Conservation (phyloP, 1,284 basidiomycete genomes). For the Ganoderma meredithae region DNA sequence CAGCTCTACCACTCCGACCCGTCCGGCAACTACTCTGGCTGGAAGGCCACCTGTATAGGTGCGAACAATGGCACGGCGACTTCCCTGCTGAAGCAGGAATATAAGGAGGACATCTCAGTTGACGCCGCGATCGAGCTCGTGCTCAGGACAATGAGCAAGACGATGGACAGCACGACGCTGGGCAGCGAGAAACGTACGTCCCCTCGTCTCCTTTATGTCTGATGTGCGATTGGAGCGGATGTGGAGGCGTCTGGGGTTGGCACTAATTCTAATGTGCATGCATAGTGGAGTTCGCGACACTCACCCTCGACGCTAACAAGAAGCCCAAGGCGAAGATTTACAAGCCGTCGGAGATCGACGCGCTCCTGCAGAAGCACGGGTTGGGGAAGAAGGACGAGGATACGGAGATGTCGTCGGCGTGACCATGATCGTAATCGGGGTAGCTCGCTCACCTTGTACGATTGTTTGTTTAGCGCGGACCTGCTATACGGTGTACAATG, state of each 20-base stretch:
- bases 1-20: constrained; percentile 99
- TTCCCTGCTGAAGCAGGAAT: constrained; percentile 96
- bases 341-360: constrained; percentile 91
- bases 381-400: constrained; percentile 89
- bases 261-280: neutral
- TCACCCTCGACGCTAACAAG: constrained; percentile 87
- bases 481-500: constrained; percentile 23
- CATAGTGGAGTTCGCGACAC: constrained; percentile 95
- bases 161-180: constrained; percentile 98
- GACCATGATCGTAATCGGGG: constrained; percentile 34
- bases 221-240: neutral
- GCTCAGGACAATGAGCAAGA: constrained; percentile 97
- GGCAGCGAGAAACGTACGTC: constrained; percentile 92
- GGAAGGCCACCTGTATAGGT: constrained; percentile 99
- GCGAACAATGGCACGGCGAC: constrained; percentile 96
- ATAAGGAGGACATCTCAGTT: constrained; percentile 93
- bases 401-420: constrained; percentile 66
- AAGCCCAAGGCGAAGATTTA: constrained; percentile 93
- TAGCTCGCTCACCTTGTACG: constrained; percentile 20
- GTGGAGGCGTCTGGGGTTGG: neutral
- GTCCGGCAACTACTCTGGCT: constrained; percentile 98
- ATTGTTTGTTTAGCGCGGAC: constrained; percentile 19
- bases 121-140: constrained; percentile 94
- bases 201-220: constrained; percentile 14
- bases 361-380: constrained; percentile 83